phyloP scores from a whole-genome alignment of 306 rosid species.

The Heteromeles arbutifolia region DNA sequence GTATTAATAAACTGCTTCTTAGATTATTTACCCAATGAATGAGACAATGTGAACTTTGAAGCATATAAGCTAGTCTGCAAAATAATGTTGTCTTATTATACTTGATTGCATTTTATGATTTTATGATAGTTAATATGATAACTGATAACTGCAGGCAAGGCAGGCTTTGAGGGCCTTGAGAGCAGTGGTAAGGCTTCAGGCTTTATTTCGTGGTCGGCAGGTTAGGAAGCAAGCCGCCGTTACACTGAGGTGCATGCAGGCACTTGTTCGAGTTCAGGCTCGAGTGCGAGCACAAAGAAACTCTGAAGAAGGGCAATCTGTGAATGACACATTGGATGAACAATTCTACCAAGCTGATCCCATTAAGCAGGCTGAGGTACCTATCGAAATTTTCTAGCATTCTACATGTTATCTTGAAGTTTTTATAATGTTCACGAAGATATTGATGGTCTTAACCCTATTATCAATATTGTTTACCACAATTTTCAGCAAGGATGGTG shows the following conservation, averaged over 20 bases:
- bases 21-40: not conserved
- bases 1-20: not conserved
- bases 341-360: constrained; percentile 38
- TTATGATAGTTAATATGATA: not conserved
- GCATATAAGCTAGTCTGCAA: not conserved
- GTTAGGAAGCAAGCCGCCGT: constrained; percentile 90
- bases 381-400: not conserved
- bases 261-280: constrained; percentile 81
- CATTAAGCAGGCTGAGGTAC: constrained; percentile 63
- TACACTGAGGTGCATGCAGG: constrained; percentile 90
- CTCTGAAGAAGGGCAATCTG: constrained; percentile 33
- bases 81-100: not conserved
- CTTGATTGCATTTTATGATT: not conserved
- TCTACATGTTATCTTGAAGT: not conserved
- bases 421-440: not conserved
- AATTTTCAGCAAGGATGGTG: constrained; percentile 73
- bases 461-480: not conserved
- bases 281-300: constrained; percentile 40
- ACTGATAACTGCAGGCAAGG: constrained; percentile 53
- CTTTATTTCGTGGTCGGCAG: constrained; percentile 74
- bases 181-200: constrained; percentile 91
- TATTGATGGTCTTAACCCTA: not conserved
- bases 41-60: not conserved
- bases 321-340: constrained; percentile 23
- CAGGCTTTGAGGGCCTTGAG: constrained; percentile 72